Evolutionary conservation across 75 land plant species (phyloP), one percentile per base, ranked within the genome.

Genomic region (Picea sitchensis): DNA sequence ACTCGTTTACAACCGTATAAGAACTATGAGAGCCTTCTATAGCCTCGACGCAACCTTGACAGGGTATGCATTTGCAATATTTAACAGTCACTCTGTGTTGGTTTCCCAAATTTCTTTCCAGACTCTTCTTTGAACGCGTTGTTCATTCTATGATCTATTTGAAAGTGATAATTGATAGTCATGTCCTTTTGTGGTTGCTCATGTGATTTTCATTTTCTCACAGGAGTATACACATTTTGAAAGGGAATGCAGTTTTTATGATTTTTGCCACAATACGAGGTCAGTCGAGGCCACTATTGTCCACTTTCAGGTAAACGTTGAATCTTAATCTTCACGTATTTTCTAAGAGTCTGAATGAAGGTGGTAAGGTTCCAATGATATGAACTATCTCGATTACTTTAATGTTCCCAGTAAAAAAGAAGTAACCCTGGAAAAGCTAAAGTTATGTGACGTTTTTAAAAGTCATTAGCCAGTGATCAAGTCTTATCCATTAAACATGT

Each of bases 281-380:
- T 88, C 92, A 60, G 98, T 93, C 77, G 95, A 90, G 80, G 81
- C 98, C 47, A 95, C 99, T 51, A 90, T 95, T 57, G 96, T 95
- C 67, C 99, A 97, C 87, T 97, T 97, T 83, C 99, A 97, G 98
- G 99, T 95, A 75, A 81, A 78, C 63, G 79, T 38, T 54, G 2
- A 20, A 44, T 72, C 44, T 41, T 41, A 41, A 41, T 41, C 44
- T 41, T 41, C 4, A 4, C 44, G 4, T 41, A 4, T 41, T 41
- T 41, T 41, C 44, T 41, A 4, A 41, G 3, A 41, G 44, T 41
- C 44, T 41, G 4, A 41, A 41, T 41, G 44, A 41, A 4, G 44
- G 44, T 41, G 44, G 44, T 4, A 41, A 41, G 44, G 44, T 41
- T 41, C 44, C 44, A 41, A 41, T 34, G 0, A 17, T 69, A 44